Evolutionary conservation across 257 asterid genomes (phyloP), one percentile per base, ranked within the genome.

Genomic region (Gardenia jasminoides): DNA sequence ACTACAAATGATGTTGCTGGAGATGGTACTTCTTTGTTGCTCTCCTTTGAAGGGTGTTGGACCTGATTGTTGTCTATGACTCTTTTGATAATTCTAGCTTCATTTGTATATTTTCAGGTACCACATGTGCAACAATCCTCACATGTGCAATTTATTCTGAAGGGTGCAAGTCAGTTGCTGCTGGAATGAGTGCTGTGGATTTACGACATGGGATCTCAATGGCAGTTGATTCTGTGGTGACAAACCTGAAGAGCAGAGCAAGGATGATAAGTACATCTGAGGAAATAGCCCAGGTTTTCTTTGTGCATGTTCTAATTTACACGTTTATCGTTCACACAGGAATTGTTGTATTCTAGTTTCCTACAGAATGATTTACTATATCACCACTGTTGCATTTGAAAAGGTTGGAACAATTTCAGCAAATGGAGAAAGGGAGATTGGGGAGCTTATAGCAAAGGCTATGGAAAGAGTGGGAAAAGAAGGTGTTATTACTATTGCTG

Each of bases 101-200:
- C 2, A 31, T 30, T 68, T 20, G 59, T 61, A 41, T 26, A 41
- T 62, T 67, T 78, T 73, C 87, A 88, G 89, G 92, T 78, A 88
- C 92, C n/a, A 86, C 92, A 36, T 89, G 92, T 82, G 90, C 91
- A 31, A 87, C 89, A 30, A 66, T 89, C 77, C 93, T 89, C 59
- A 85, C 91, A 36, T 85, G 86, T 24, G 91, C 91, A 59, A 86
- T 86, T 80, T 83, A 83, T 75, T 43, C 82, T 62, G 94, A 90
- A 80, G 94, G 94, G 7, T 90, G 90, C 87, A 90, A 90, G 83
- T 88, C 91, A 17, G 91, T 90, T 22, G 92, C 91, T 28, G 94
- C 94, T 82, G 94, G 94, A 46, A 85, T 88, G 94, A 90, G 87
- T 71, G 88, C 94, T 31, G 88, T 87, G 94, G 94, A 88, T 76